phyloP scores from a whole-genome alignment of 2,329 filamentous ascomycete genomes.

The Leptographium radiaticola region DNA sequence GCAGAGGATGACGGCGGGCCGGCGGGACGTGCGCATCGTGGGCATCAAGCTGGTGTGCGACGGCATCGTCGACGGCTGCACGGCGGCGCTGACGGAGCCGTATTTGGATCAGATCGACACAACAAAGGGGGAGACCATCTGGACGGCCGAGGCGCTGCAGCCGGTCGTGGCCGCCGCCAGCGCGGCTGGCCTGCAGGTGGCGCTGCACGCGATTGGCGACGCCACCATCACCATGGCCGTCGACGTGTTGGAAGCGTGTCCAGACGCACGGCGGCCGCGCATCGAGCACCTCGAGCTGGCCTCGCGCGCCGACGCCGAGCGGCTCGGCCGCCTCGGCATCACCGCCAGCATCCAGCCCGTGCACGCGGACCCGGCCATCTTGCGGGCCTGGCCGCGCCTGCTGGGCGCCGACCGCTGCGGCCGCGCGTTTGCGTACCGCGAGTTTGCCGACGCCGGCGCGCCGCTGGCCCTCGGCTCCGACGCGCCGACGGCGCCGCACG shows the following conservation, averaged over 20 bases:
- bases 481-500: constrained; percentile 43
- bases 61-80: constrained; percentile 52
- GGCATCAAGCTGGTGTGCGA: constrained; percentile 55
- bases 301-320: constrained; percentile 36
- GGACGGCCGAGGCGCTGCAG: constrained; percentile 36
- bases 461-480: constrained; percentile 45
- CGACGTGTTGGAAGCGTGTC: constrained; percentile 31
- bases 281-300: constrained; percentile 55
- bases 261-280: constrained; percentile 37
- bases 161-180: constrained; percentile 42
- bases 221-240: constrained; percentile 43
- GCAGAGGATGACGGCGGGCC: constrained; percentile 18
- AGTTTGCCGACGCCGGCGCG: constrained; percentile 43
- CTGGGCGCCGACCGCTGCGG: constrained; percentile 39
- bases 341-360: constrained; percentile 46
- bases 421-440: constrained; percentile 49
- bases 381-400: constrained; percentile 46
- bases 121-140: constrained; percentile 30
- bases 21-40: constrained; percentile 35
- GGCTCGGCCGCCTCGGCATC: constrained; percentile 46
- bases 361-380: constrained; percentile 46
- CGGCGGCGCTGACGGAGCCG: constrained; percentile 45
- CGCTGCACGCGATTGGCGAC: constrained; percentile 54
- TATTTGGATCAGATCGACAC: constrained; percentile 35
- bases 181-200: constrained; percentile 42